A percentile compares a stretch with the other conserved stretches of the same genome.
These are phyloP conservation scores for Dioszegia hungarica DNA, from an alignment of 768 basidiomycete species.

Conservation along the genomic window DNA sequence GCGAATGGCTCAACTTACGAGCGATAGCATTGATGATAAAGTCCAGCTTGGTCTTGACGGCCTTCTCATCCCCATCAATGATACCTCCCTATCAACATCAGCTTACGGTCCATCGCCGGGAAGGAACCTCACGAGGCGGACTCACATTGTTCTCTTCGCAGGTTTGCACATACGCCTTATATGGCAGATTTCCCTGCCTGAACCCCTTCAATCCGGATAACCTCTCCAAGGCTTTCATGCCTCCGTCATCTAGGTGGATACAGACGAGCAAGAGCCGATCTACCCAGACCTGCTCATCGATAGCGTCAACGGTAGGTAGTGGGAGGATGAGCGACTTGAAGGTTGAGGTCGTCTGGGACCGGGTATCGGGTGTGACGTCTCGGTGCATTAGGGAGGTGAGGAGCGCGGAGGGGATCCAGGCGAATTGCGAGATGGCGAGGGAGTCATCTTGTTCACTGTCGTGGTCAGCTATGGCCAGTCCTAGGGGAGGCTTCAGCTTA, in stretches of 20 bases:
- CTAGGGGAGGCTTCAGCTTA: constrained; percentile 50
- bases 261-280: constrained; percentile 72
- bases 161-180: constrained; percentile 63
- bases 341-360: constrained; percentile 53
- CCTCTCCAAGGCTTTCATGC: constrained; percentile 57
- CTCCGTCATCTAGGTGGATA: constrained; percentile 61
- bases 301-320: constrained; percentile 55
- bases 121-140: no score
- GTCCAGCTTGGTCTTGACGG: constrained; percentile 58
- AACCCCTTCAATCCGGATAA: constrained; percentile 61
- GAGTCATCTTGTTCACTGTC: constrained; percentile 72
- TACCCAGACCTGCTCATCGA: constrained; percentile 75
- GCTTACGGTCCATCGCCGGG: not conserved
- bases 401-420: constrained; percentile 83
- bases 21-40: constrained; percentile 50
- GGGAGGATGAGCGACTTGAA: constrained; percentile 77
- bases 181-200: constrained; percentile 58
- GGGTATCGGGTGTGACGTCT: constrained; percentile 54
- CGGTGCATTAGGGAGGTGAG: constrained; percentile 54
- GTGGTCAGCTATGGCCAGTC: not conserved
- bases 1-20: constrained; percentile 12
- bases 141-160: constrained; percentile 82
- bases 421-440: constrained; percentile 70
- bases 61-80: constrained; percentile 76
- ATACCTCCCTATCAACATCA: constrained; percentile 66